Conservation (phyloP, 768 basidiomycete genomes). For the Suillus plorans region DNA sequence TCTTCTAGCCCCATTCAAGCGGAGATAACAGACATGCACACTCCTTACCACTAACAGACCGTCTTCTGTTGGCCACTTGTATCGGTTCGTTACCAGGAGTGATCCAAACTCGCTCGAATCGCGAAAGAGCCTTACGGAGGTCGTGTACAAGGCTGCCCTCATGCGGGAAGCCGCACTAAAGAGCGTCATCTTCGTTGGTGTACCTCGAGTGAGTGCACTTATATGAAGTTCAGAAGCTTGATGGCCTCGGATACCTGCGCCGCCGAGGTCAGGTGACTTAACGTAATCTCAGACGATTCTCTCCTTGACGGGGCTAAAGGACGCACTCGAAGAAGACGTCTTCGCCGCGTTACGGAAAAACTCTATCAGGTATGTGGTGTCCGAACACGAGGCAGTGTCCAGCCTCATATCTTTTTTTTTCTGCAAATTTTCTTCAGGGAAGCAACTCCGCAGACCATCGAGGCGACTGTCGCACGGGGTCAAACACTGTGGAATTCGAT, state of each 20-base stretch:
- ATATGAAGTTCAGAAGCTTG: conserved; percentile 3
- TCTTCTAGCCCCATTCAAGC: conserved; percentile 28
- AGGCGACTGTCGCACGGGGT: conserved; percentile 68
- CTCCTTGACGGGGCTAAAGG: conserved; percentile 72
- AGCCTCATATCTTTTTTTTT: conserved; percentile 11
- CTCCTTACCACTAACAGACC: conserved; percentile 83
- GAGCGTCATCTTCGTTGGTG: conserved; percentile 86
- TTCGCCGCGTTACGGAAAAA: conserved; percentile 64
- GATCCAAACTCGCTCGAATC: conserved; percentile 39
- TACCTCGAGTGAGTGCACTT: conserved; percentile 64
- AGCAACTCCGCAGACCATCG: conserved; percentile 61
- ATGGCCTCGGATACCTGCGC: conserved; percentile 3
- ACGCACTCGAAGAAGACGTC: conserved; percentile 81
- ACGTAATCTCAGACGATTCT: conserved; percentile 65
- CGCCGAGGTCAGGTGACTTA: conserved; percentile 10
- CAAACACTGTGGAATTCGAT: conserved; percentile 79
- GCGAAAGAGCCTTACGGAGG: conserved; percentile 48
- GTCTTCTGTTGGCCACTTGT: conserved; percentile 74
- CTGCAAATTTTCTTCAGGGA: conserved; percentile 39
- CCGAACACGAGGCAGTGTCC: conserved; percentile 10
- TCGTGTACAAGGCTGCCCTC: conserved; percentile 72
- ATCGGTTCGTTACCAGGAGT: conserved; percentile 68
- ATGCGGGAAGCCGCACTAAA: conserved; percentile 91
- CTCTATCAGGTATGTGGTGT: conserved; percentile 58
- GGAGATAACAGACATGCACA: conserved; percentile 68